Evolutionary conservation across 805 yeast species (phyloP), one percentile per base, ranked within the genome.

Genomic region (Blastobotrys parvus): DNA sequence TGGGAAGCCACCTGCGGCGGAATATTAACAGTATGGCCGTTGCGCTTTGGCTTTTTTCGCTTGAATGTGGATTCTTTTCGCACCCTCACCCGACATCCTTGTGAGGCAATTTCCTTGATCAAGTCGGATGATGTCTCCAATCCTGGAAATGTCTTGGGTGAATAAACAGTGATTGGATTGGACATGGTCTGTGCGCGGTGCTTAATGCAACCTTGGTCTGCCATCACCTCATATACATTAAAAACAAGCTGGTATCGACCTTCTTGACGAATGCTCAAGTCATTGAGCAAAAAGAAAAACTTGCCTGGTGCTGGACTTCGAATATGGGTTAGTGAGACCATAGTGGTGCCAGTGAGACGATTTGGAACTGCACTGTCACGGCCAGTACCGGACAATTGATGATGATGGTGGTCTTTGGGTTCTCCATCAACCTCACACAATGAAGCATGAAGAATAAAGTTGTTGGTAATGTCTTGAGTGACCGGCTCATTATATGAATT

Each of bases 91-190:
- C 52, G 51, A 29, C 57, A 52, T 13, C 62, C 62, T 33, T 54
- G 58, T 25, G 55, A 43, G 3, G 62, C 62, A 17, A 58, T 53
- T 34, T 58, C 58, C 15, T 59, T 48, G 15, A 58, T 58, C 21
- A 61, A 44, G 38, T 57, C 58, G 11, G 57, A 48, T 17, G 61
- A 56, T 13, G 56, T 55, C 37, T 49, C 54, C 18, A 61, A 51
- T 6, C 65, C 65, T 10, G 65, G 65, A 43, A 61, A 61, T 32
- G 52, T 48, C 45, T 61, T 61, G 6, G 65, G 62, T 10, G 58
- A 51, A 45, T 60, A 61, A 6, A 56, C 63, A 15, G 54, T 47
- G 31, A 61, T 42, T 16, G 48, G 37, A 35, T 55, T 49, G 2
- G 60, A 51, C 27, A 44, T 40, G 8, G 49, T 50, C 29, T 44